phyloP scores from a whole-genome alignment of 306 rosid genomes.

The Prunus dulcis region DNA sequence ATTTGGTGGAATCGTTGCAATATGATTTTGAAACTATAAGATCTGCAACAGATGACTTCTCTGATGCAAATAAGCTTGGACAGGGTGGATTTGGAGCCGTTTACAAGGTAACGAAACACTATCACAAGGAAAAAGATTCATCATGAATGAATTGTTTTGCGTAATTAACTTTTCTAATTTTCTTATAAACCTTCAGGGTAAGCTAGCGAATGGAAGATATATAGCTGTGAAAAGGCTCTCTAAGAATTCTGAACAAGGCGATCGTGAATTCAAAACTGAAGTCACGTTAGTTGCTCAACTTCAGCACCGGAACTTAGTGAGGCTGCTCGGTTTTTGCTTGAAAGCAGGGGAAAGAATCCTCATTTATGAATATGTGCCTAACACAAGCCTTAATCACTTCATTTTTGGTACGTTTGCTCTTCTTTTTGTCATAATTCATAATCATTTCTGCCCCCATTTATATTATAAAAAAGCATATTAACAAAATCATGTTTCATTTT shows the following conservation, averaged over 20 bases:
- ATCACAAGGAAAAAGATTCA: neutral
- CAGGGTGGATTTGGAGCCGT: too few relatives aligned
- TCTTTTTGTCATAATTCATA: neutral
- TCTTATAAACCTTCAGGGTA: conserved; percentile 27
- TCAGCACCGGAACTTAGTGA: conserved; percentile 46
- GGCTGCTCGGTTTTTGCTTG: conserved; percentile 45
- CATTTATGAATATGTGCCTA: neutral
- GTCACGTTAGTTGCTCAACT: conserved; percentile 44
- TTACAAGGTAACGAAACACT: conserved; percentile 22
- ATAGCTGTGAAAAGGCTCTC: conserved; percentile 47
- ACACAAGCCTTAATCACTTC: conserved; percentile 3
- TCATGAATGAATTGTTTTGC: neutral
- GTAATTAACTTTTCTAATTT: neutral
- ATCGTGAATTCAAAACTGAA: conserved; percentile 45
- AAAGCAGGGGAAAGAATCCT: conserved; percentile 5
- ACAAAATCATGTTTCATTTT: too few relatives aligned
- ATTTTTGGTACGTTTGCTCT: conserved; percentile 4
- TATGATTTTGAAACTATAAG: conserved; percentile 32
- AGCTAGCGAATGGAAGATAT: conserved; percentile 22
- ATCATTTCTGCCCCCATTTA: neutral
- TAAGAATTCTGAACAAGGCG: conserved; percentile 35
- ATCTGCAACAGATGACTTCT: neutral
- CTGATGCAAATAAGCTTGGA: too few relatives aligned
- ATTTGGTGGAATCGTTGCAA: conserved; percentile 8
- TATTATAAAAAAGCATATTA: too few relatives aligned